Base-by-base conservation (phyloP, 2,329 filamentous ascomycete species). In the Domatiomyces globalis region DNA sequence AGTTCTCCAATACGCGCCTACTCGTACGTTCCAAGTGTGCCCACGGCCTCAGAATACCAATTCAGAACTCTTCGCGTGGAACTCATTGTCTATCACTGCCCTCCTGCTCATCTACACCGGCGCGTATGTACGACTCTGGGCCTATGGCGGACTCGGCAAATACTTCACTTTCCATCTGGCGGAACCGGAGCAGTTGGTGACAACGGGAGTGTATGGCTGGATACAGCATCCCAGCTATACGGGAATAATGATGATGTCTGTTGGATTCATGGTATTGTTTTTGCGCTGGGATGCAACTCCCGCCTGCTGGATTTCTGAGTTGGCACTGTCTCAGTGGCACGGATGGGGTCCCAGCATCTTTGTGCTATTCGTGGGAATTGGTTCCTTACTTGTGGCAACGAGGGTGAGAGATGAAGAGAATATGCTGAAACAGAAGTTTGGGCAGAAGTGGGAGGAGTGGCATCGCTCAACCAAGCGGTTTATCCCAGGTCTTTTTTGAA, bases 201-300 rank as follows among this genome's bases (percentile, higher is more conserved):
- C 73, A 0, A 63, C 58, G 0, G 75, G 75, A 0, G 62, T 78
- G 1, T 78, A 78, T 54, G 54, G 56, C 17, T 73, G 71, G 54
- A 61, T 77, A 2, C 74, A 77, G 57, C 74, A 78, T 57, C 74
- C 75, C 1, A 74, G 73, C 50, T 79, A 78, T 52, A 70, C 70
- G 0, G 75, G 71, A 0, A 45, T 71, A 1, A 8, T 66, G 0
- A 27, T 71, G 2, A 55, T 77, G 51, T 45, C 45, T 46, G 52
- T 45, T 20, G 43, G 19, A 15, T 20, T 20, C 7, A 4, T 45
- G 43, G 43, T n/a, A 15, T 45, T 76, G 3, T 59, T 73, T 5
- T 50, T 61, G 12, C 59, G 71, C 0, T 52, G 63, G 22, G 71
- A 74, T 52, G 72, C 67, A 0, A 60, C 63, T 1, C 39, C 66